Base-by-base conservation (phyloP, 1,284 basidiomycete genomes). In the Agroathelia rolfsii region DNA sequence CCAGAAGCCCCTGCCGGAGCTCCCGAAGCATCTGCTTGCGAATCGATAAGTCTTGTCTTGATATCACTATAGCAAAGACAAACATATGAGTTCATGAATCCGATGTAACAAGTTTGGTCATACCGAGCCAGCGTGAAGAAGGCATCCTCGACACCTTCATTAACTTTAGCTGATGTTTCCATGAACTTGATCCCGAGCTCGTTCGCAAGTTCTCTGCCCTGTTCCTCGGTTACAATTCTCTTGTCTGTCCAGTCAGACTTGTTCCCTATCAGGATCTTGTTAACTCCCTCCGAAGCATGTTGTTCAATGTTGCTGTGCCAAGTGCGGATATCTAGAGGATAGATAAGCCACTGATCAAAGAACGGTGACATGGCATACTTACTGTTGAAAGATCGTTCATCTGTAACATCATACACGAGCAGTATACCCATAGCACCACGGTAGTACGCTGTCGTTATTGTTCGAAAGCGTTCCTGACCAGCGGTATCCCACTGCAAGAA, bases 401-500 rank as follows among this genome's bases (percentile, higher is more conserved):
- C 94, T 18, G 95, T 98, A 24, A 98, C 92, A 55, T 98, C 95
- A 61, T 97, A 99, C 4, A 98, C 94, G 38, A 99, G 73, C 36
- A 99, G 68, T 51, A 98, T 99, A 35, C 95, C 95, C 94, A 98
- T 98, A 11, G 95, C 95, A 28, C 95, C 95, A 47, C 95, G 84
- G 69, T 99, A 99, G 63, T 99, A 99, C n/a, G 95, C 93, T 6
- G 94, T 96, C 26, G 95, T 98, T 59, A 99, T 99, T 27, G 95
- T 98, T 51, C 94, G 75, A 72, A 99, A 99, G 23, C 95, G 83
- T 66, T 99, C 95, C 67, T 98, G 95, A 24, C 95, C 94, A 30
- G 95, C 95, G 39, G 95, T 98, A 57, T 96, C 92, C 92, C 92
- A 96, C 88, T 94, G 46, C n/a, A n/a, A 17, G n/a, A 28, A 34